These are phyloP conservation scores for Penicillium decumbens DNA, from an alignment of 2,329 filamentous ascomycete genomes.

Conservation along the genomic window DNA sequence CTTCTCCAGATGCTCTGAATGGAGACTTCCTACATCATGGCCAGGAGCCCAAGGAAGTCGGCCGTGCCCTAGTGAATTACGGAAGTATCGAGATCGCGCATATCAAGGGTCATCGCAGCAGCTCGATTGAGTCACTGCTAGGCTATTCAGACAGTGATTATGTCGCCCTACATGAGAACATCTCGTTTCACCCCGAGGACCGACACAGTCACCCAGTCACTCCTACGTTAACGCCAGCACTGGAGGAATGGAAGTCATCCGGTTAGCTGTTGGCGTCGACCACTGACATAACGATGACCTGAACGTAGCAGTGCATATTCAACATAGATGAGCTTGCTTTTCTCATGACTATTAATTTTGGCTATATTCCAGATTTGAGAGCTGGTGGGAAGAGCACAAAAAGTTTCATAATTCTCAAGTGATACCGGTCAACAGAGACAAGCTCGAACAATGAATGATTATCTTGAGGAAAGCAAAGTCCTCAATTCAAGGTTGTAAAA, in stretches of 20 bases:
- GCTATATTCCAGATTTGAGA: neutral
- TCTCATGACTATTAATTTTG: too few relatives aligned
- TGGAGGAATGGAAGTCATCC: constrained; percentile 20
- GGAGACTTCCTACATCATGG: constrained; percentile 38
- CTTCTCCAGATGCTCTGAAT: constrained; percentile 39
- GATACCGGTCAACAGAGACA: neutral
- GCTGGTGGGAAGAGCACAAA: neutral
- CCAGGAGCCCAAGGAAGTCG: constrained; percentile 64
- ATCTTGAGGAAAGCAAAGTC: neutral
- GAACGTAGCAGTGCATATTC: neutral
- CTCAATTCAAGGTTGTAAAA: neutral
- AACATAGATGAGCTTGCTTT: neutral
- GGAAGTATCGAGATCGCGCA: constrained; percentile 74
- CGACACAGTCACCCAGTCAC: constrained; percentile 12
- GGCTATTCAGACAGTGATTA: constrained; percentile 96
- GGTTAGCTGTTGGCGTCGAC: neutral
- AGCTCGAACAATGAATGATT: neutral
- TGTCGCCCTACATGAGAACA: constrained; percentile 80
- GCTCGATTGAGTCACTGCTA: constrained; percentile 71
- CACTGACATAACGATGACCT: neutral
- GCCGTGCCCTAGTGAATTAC: constrained; percentile 87
- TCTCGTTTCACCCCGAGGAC: constrained; percentile 55
- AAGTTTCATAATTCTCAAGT: neutral
- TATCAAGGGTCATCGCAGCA: constrained; percentile 79
- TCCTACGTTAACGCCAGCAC: constrained; percentile 23